phyloP scores from a whole-genome alignment of 2,329 filamentous ascomycete genomes.

The Cercospora sp. region DNA sequence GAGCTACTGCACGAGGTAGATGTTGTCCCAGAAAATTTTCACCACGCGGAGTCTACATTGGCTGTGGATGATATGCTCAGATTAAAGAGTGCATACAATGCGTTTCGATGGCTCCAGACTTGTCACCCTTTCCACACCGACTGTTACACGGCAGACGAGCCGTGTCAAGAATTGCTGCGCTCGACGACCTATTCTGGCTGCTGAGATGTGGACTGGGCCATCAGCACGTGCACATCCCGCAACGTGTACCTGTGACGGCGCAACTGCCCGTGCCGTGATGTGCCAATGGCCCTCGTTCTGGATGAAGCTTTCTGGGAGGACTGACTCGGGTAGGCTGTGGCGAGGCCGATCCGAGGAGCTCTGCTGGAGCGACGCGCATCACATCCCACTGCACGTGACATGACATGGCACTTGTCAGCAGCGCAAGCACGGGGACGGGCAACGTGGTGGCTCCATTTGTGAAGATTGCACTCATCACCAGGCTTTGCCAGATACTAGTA shows the following conservation, averaged over 20 bases:
- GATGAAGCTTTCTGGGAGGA: not conserved
- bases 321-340: slow-evolving; percentile 15
- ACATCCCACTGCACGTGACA: not conserved
- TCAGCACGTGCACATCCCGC: slow-evolving; percentile 10
- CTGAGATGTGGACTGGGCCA: slow-evolving; percentile 14
- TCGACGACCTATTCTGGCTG: not conserved
- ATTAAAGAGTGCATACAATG: slow-evolving; percentile 8
- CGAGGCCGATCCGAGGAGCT: slow-evolving; percentile 9
- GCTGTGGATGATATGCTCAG: not conserved
- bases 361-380: not conserved
- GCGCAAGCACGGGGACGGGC: not conserved
- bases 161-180: not conserved
- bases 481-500: not conserved
- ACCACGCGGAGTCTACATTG: slow-evolving; percentile 16
- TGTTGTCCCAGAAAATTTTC: slow-evolving; percentile 27
- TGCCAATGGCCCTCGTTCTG: slow-evolving; percentile 6
- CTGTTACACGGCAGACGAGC: slow-evolving; percentile 17
- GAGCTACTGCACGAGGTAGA: slow-evolving; percentile 24
- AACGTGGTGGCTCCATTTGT: no score
- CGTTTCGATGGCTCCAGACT: slow-evolving; percentile 10
- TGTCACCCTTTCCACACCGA: slow-evolving; percentile 21
- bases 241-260: slow-evolving; percentile 3
- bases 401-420: not conserved
- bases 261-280: slow-evolving; percentile 15
- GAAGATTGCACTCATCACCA: not conserved